Evolutionary conservation across 352 stramenopile species (phyloP), one percentile per base, ranked within the genome.

Genomic region (Phytophthora sansomeana): DNA sequence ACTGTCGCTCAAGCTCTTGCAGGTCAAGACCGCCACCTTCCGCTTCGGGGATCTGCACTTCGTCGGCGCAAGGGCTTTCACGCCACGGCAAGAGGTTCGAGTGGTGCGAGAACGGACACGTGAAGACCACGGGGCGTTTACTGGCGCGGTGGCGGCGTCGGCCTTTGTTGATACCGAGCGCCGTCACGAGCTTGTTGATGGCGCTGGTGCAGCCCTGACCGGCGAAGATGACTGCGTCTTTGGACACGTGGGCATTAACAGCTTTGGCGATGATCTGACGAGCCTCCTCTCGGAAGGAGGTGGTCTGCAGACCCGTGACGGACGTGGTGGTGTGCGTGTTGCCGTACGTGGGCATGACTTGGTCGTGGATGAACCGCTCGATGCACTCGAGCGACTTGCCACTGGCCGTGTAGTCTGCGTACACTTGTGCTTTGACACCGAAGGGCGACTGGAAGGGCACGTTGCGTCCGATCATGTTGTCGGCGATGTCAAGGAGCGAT

Each of bases 11-110:
- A 14, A 98, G 69, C 26, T 87, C 72, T 6, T 58, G 28, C 8
- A 91, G 35, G 63, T 96, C 88, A 7, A 97, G 39, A 9, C 80
- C 75, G 0, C 75, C 76, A 11, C 56, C 57, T 10, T 70, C 67
- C 14, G 85, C 69, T 41, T 91, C 88, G 2, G 80, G 76, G 29
- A 98, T 85, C 26, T 70, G 68, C 21, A 97, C 77, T 19, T 98
- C 84, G n/a, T 97, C 83, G 1, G 85, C 87, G 56, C 63, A 73
- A 9, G 59, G 80, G 53, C 83, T 95, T 80, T 99, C 97, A 44
- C 97, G 74, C 97, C 97, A 99, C 5, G 97, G 97, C 9, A 99
- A 73, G 13, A 99, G 67, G 78, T 99, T 99, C 30, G 93, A 98
- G 73, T 99, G 97, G 75, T 99, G 97, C 72, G 98, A 97, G 57